A percentile compares a stretch with the other conserved stretches of the same genome.
Evolutionary conservation across 495 filamentous ascomycete species (phyloP).

Genomic region (Aspergillus kassunensis): DNA sequence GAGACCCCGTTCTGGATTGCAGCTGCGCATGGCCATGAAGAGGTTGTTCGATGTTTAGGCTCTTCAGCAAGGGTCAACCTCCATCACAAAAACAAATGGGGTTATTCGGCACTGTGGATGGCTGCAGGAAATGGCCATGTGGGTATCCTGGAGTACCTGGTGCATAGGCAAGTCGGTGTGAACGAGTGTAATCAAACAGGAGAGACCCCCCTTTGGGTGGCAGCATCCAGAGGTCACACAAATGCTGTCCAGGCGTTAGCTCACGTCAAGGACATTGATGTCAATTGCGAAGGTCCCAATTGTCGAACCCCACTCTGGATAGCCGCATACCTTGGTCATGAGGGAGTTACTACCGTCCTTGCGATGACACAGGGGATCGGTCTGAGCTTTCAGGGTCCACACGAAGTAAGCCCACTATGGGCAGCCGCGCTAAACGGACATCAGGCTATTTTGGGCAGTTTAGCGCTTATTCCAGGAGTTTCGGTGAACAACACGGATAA

Average conservation of each 20-base stretch:
- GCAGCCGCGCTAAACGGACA: no score
- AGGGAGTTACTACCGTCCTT: no score
- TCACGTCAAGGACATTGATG: neutral
- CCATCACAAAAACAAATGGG: neutral
- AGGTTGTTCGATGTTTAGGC: neutral
- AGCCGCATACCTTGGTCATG: neutral
- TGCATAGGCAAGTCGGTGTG: neutral
- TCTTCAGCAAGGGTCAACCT: neutral
- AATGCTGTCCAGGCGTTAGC: neutral
- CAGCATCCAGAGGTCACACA: neutral
- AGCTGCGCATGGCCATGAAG: neutral
- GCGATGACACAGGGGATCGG: no score
- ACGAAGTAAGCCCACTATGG: no score
- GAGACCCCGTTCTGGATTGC: neutral
- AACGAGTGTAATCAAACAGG: neutral
- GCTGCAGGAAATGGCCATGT: neutral
- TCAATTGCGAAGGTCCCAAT: neutral
- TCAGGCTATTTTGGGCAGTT: no score
- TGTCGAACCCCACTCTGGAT: neutral
- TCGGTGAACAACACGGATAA: no score
- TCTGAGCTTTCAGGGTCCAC: no score
- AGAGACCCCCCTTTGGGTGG: neutral
- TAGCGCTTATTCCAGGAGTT: no score
- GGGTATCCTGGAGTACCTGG: neutral
- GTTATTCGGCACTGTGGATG: neutral